Evolutionary conservation across 345 rosid species (phyloP).

Genomic region (Eutrema yunnanense): DNA sequence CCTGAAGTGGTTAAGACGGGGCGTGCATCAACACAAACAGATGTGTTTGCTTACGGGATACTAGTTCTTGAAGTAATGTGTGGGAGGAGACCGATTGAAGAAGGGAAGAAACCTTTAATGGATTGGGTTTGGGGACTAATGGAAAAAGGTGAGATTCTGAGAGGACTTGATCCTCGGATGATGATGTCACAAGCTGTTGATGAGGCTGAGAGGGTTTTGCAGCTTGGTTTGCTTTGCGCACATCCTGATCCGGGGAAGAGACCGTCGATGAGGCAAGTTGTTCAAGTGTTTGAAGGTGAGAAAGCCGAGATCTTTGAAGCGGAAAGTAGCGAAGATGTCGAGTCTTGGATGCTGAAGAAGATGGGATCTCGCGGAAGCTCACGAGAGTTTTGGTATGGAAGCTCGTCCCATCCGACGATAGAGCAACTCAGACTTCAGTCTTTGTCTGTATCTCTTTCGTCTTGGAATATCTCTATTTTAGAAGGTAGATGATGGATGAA

Average conservation of each 20-base stretch:
- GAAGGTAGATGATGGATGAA: conserved; percentile 23
- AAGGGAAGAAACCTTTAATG: conserved; percentile 39
- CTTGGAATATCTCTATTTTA: conserved; percentile 28
- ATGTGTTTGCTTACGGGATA: conserved; percentile 43
- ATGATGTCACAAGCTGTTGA: not conserved
- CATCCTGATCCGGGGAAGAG: conserved; percentile 35
- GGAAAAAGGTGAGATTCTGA: conserved; percentile 28
- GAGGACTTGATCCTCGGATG: conserved; percentile 29
- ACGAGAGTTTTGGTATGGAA: conserved; percentile 23
- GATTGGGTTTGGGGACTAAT: conserved; percentile 34
- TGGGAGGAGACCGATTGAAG: conserved; percentile 46
- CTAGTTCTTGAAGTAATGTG: conserved; percentile 44
- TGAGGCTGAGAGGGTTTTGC: conserved; percentile 36
- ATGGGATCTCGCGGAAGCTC: conserved; percentile 26
- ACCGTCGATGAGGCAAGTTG: conserved; percentile 50
- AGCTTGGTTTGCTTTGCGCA: conserved; percentile 43
- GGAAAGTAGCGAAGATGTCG: conserved; percentile 18
- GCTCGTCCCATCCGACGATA: conserved; percentile 22
- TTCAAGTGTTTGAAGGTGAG: conserved; percentile 37
- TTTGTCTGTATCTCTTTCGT: conserved; percentile 14
- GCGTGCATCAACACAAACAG: conserved; percentile 43
- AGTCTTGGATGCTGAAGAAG: conserved; percentile 30
- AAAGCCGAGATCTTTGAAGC: conserved; percentile 16
- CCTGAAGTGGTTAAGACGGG: conserved; percentile 56
- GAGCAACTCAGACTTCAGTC: conserved; percentile 26